Base-by-base conservation (phyloP, 2,329 filamentous ascomycete species). In the Penicillium capsulatum region DNA sequence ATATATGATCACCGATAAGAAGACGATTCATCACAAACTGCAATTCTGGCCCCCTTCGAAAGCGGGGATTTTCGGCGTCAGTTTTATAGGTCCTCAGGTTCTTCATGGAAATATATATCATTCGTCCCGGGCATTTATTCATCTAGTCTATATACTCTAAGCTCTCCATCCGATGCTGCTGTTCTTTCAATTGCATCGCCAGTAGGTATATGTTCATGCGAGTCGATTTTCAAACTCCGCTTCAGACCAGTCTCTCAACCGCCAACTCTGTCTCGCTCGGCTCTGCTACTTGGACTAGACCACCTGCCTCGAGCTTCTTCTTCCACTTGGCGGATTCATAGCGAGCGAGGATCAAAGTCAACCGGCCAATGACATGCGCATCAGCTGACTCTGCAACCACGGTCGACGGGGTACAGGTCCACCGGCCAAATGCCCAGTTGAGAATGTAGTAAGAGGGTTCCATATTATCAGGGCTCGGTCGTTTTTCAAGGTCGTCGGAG, bases 361-460 rank as follows among this genome's bases (percentile, higher is more conserved):
- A 51, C 26, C 66, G 52, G 15, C 68, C 60, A 15, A 68, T 50
- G 17, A 61, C 58, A 26, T 51, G 38, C 3, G 58, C 48, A 17
- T 63, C 60, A 3, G 59, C 55, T 2, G 51, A 53, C 36, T 62
- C 54, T 1, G 58, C 54, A 17, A 61, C 57, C 13, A 81, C 68
- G 2, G 54, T 48, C 2, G 60, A 64, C 4, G 78, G 73, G 2
- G 89, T 94, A 59, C 91, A 95, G 0, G 81, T 94, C 91, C 92
- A 98, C 19, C 92, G 77, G 1, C 89, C 89, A 67, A 98, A 98
- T 0, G 92, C 92, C 92, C 92, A 98, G 64, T 98, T 98, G 44
- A 98, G 76, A 31, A 98, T 95, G 60, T 92, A 96, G 39, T 86
- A 74, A 11, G 66, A 64, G 14, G 64, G 58, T 2, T 64, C 66